Percentiles rank a stretch among this genome's conserved stretches.
phyloP scores from a whole-genome alignment of 2,329 filamentous ascomycete genomes.

The Sarocladium brachiariae region DNA sequence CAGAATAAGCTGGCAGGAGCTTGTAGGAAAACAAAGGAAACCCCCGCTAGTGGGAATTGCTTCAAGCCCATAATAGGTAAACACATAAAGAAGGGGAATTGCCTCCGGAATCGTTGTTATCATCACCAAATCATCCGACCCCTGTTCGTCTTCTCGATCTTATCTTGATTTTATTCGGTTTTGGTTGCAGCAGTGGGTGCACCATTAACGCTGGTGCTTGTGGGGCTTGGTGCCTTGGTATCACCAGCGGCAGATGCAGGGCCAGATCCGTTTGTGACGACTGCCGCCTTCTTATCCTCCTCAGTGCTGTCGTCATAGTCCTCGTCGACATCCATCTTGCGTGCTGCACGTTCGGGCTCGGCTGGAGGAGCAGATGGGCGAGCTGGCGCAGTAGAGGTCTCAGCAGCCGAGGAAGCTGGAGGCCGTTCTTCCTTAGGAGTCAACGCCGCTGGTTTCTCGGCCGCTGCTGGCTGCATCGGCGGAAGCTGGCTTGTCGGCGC shows the following conservation, averaged over 20 bases:
- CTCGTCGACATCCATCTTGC: constrained; percentile 96
- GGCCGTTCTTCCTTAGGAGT: constrained; percentile 54
- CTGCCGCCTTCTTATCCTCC: constrained; percentile 62
- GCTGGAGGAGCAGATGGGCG: constrained; percentile 39
- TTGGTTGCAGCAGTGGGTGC: constrained; percentile 34
- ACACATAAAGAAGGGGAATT: constrained; percentile 8
- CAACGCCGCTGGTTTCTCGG: constrained; percentile 31
- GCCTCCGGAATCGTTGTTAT: constrained; percentile 4
- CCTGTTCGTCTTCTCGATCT: neutral
- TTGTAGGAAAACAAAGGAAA: neutral
- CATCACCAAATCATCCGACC: neutral
- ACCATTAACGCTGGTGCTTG: constrained; percentile 41
- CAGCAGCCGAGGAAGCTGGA: constrained; percentile 31
- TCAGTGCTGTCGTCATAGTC: constrained; percentile 94
- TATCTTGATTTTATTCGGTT: constrained; percentile 33
- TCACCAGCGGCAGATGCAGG: constrained; percentile 43
- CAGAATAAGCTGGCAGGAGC: neutral
- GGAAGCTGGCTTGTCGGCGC: constrained; percentile 41
- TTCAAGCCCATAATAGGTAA: constrained; percentile 1
- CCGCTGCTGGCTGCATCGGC: constrained; percentile 54
- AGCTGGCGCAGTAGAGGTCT: neutral
- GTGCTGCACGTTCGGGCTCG: constrained; percentile 75
- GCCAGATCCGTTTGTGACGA: constrained; percentile 36
- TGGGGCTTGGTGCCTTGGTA: constrained; percentile 42
- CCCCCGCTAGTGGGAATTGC: neutral